Evolutionary conservation across 257 asterid genomes (phyloP).

Genomic region (Salvia hispanica): DNA sequence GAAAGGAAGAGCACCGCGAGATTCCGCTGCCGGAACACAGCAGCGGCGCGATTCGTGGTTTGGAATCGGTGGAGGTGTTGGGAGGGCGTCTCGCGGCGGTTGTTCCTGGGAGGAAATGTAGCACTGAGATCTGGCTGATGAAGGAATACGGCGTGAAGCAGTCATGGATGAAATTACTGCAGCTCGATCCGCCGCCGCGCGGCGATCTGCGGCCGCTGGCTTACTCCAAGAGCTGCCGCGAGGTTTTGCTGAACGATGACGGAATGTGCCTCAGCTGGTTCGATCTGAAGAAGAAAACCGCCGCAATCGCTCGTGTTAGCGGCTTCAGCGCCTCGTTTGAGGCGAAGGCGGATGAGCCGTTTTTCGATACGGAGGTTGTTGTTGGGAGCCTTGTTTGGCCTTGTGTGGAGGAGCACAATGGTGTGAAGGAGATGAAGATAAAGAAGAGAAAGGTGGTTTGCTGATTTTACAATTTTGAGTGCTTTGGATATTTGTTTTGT

Average conservation of each 20-base stretch:
- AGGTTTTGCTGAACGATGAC: constrained; percentile 44
- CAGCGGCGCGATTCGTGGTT: neutral
- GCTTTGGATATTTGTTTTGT: neutral
- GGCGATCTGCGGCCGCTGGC: constrained; percentile 36
- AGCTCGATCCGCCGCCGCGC: neutral
- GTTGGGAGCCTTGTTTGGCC: constrained; percentile 44
- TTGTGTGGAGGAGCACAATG: constrained; percentile 9
- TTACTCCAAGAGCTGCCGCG: constrained; percentile 40
- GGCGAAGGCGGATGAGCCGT: constrained; percentile 4
- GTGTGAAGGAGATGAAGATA: constrained; percentile 17
- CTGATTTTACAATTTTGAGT: neutral
- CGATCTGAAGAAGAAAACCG: constrained; percentile 30
- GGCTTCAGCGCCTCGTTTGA: constrained; percentile 18
- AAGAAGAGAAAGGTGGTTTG: constrained; percentile 35
- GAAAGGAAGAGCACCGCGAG: constrained; percentile 28
- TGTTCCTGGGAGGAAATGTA: neutral
- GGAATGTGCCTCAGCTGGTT: constrained; percentile 43
- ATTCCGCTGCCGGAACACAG: constrained; percentile 34
- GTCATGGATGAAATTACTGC: constrained; percentile 46
- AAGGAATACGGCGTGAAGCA: constrained; percentile 45
- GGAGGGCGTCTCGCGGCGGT: constrained; percentile 37
- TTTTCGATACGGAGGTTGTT: constrained; percentile 38
- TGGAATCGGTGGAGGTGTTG: constrained; percentile 33
- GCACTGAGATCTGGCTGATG: constrained; percentile 49
- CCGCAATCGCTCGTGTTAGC: constrained; percentile 20